Evolutionary conservation across 352 stramenopile species (phyloP).

Genomic region (Globisporangium cederbergense): DNA sequence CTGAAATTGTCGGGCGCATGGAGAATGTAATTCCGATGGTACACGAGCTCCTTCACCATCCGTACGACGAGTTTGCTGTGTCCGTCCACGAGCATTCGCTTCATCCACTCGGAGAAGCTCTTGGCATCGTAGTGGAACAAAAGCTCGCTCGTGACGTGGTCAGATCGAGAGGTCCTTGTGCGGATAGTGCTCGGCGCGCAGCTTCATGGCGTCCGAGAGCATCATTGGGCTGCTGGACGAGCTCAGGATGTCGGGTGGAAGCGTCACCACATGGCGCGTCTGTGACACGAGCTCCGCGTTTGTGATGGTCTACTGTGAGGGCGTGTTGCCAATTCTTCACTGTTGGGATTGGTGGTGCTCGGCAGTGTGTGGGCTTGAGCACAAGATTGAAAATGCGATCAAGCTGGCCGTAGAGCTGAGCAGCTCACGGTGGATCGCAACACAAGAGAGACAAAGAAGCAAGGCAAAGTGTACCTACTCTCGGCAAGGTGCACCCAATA

Average conservation of each 20-base stretch:
- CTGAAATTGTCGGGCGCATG: not conserved
- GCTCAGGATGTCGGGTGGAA: not conserved
- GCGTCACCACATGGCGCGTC: not conserved
- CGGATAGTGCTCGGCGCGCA: not conserved
- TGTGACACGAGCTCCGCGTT: not conserved
- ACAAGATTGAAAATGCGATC: not conserved
- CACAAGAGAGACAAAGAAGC: not conserved
- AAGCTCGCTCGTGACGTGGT: not conserved
- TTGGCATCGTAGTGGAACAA: constrained; percentile 1
- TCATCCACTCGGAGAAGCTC: not conserved
- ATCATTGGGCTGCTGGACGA: not conserved
- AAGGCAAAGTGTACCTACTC: not conserved
- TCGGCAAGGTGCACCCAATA: not conserved
- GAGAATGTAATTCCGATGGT: not conserved
- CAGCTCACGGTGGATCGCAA: not conserved
- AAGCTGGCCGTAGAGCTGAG: no score
- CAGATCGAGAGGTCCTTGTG: not conserved
- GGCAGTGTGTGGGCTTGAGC: not conserved
- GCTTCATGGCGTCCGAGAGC: not conserved
- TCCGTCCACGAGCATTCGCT: constrained; percentile 1
- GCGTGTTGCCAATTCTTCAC: not conserved
- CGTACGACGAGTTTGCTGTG: not conserved
- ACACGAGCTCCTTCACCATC: constrained; percentile 5
- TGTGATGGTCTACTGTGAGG: not conserved
- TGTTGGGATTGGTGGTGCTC: not conserved